Base-by-base conservation (phyloP, 2,329 filamentous ascomycete genomes). In the Remersonia thermophila region DNA sequence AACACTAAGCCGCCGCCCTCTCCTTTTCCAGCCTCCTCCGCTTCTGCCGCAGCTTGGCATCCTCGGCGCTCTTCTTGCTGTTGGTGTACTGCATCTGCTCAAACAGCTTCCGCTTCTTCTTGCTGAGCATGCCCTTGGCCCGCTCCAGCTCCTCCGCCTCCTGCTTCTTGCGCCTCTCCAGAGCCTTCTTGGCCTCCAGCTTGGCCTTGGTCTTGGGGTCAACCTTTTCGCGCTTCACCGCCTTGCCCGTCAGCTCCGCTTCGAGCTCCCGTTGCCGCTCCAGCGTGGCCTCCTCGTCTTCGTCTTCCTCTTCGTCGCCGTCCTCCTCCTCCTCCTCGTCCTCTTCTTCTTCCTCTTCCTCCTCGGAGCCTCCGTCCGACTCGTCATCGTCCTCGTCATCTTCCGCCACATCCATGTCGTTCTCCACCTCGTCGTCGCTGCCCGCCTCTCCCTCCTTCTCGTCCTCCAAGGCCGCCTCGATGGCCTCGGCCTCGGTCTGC, bases 21-120 rank as follows among this genome's bases (percentile, higher is more conserved):
- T 69, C 59, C 57, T 67, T 86, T 63, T 96, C 91, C 43, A 95
- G 60, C 71, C 77, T 93, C 63, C 91, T 83, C 61, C 84, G 77
- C 80, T 98, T 98, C 39, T 71, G 73, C 49, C 87, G 73, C 57
- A 98, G 64, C 63, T 80, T 83, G 66, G 89, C 81, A 32, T 89
- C 83, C 65, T 94, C 85, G 17, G 77, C 81, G 48, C 89, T 89
- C 68, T 85, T 83, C 71, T 91, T 87, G 63, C 80, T 87, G 62
- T 95, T 94, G 44, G 78, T 86, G 62, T 93, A 93, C 55, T 86
- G 71, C 84, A 98, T 98, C 67, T 95, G 91, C 68, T 96, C 91
- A 48, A 89, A 81, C 53, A 95, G 66, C 77, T 95, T 95, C 53
- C 91, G 73, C 77, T 96, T 98, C 74, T 93, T 91, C 61, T 93